phyloP scores from a whole-genome alignment of 2,329 filamentous ascomycete species.

The Aspergillus luchuensis region DNA sequence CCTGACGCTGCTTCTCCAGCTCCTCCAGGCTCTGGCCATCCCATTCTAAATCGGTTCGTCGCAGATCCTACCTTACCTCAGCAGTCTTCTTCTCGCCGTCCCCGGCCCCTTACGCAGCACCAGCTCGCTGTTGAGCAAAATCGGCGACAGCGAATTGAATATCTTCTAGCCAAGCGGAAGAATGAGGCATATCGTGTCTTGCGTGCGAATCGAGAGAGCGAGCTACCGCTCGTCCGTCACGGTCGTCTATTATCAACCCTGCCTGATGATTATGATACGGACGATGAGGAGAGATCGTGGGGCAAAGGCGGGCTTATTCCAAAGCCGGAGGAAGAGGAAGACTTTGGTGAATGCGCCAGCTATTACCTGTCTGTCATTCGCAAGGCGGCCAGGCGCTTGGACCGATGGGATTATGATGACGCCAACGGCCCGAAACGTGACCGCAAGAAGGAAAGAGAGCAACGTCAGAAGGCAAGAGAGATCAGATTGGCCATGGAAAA shows the following conservation, averaged over 20 bases:
- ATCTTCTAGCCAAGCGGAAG: conserved; percentile 48
- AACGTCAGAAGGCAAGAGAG: conserved; percentile 38
- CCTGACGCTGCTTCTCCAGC: conserved; percentile 47
- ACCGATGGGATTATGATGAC: conserved; percentile 50
- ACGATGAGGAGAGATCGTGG: conserved; percentile 47
- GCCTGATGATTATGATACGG: conserved; percentile 50
- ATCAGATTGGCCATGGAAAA: conserved; percentile 24
- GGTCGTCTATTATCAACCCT: conserved; percentile 46
- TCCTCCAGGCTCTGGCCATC: conserved; percentile 45
- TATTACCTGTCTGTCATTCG: conserved; percentile 47
- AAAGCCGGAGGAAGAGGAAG: conserved; percentile 47
- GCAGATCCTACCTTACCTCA: conserved; percentile 35
- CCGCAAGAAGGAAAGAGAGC: conserved; percentile 40
- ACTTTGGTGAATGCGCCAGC: conserved; percentile 51
- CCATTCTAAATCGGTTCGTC: conserved; percentile 46
- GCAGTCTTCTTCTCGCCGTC: conserved; percentile 40
- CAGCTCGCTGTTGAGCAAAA: conserved; percentile 54
- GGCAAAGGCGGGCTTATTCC: conserved; percentile 47
- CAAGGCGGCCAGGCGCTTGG: conserved; percentile 46
- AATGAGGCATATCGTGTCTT: conserved; percentile 41
- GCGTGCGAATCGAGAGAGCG: conserved; percentile 40
- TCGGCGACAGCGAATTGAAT: conserved; percentile 51
- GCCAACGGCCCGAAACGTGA: conserved; percentile 43
- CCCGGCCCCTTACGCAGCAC: conserved; percentile 52
- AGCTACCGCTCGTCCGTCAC: conserved; percentile 44